Base-by-base conservation (phyloP, 352 stramenopile species). In the Peronospora belbahrii region DNA sequence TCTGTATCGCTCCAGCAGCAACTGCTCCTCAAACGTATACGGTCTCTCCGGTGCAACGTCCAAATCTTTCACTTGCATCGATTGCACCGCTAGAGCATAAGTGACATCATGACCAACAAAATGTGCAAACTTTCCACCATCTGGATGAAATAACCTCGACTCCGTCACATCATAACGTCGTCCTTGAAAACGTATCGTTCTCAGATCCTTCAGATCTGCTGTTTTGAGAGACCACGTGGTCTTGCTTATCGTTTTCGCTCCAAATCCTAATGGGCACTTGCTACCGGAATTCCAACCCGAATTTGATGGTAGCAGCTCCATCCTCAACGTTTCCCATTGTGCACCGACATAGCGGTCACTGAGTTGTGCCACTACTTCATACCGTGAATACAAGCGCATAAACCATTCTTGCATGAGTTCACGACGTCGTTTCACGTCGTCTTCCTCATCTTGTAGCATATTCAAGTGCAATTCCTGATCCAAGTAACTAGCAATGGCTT, bases 51-150 rank as follows among this genome's bases (percentile, higher is more conserved):
- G 48, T 10, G 10, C 38, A 6, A 72, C 56, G 30, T 80, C 66
- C 43, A 81, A 48, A 24, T 81, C 61, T 35, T 65, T 52, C 8
- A 41, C 17, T 42, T 48, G 46, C 36, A 43, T 62, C 4, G 73
- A 85, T 39, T 75, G 70, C 23, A 55, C 59, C 9, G 70, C 70
- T 7, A 85, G 40, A 8, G 68, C 65, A 37, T 68, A 74, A 2
- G 74, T 85, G 39, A 83, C 58, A 35, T 85, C 70, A 30, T 83
- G 70, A 4, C 70, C 70, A n/a, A 81, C 65, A 47, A 85, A 75
- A 25, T 76, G 62, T 3, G 58, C 57, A 20, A 83, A 66, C 22
- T 65, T 42, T 23, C 69, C 69, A 13, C 52, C 42, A 1, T 67
- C 45, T 14, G 40, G 32, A 20, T 73, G 53, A 49, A 83, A 85